These are phyloP conservation scores for Microthlaspi erraticum DNA, from an alignment of 345 rosid species.

Conservation along the genomic window DNA sequence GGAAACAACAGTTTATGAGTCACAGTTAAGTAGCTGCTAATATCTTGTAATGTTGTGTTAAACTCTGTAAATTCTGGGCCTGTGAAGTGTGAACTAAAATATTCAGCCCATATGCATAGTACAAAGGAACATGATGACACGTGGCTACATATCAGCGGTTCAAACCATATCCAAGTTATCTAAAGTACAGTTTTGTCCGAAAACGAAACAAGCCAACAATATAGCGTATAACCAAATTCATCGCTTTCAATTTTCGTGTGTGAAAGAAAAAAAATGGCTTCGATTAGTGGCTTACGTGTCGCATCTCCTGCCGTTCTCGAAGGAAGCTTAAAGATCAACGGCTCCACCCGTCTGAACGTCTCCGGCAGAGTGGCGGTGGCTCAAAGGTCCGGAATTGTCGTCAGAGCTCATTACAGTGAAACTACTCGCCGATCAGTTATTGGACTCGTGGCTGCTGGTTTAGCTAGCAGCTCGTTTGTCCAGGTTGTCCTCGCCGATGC, in stretches of 20 bases:
- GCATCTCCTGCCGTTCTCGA: conserved; percentile 71
- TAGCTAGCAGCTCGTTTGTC: conserved; percentile 74
- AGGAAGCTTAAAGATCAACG: conserved; percentile 65
- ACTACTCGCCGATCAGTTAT: conserved; percentile 74
- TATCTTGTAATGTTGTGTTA: conserved; percentile 6
- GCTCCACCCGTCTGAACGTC: conserved; percentile 54
- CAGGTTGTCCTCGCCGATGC: conserved; percentile 79
- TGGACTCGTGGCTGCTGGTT: conserved; percentile 73
- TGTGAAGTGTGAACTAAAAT: background rate
- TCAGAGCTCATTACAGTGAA: conserved; percentile 66
- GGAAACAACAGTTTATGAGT: conserved; percentile 25
- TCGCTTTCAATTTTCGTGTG: conserved; percentile 45
- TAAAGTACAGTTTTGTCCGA: conserved; percentile 44
- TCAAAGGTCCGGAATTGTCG: conserved; percentile 49
- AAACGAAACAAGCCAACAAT: conserved; percentile 49
- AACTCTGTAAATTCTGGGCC: background rate
- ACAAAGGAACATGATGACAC: background rate
- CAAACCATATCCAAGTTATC: conserved; percentile 53
- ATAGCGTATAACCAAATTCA: conserved; percentile 35
- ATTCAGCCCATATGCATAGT: conserved; percentile 13
- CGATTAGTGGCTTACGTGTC: conserved; percentile 73
- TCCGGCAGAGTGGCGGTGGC: conserved; percentile 37
- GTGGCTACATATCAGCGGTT: conserved; percentile 45
- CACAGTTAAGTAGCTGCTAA: conserved; percentile 21
- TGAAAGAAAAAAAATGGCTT: conserved; percentile 57